Percentiles rank a stretch among this genome's conserved stretches.
These are phyloP conservation scores for Liriodendron chinense DNA, from an alignment of 164 flowering plant genomes.

Conservation along the genomic window DNA sequence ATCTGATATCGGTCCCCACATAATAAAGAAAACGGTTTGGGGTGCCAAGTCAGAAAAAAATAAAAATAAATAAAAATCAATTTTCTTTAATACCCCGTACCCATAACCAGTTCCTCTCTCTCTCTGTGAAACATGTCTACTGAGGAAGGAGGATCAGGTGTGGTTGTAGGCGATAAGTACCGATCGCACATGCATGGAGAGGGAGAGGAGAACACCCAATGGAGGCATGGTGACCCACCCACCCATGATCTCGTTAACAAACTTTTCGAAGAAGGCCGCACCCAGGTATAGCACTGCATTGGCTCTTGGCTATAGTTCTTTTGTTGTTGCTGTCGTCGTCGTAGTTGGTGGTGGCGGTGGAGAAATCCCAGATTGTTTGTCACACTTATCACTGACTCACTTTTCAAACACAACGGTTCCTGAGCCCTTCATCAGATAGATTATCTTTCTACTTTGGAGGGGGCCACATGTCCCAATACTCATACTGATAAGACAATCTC, in stretches of 20 bases:
- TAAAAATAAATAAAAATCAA: too few species aligned
- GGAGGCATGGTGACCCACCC: slow-evolving; percentile 89
- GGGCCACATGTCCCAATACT: neutral
- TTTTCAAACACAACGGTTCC: too few species aligned
- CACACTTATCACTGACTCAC: neutral
- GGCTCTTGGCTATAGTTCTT: neutral
- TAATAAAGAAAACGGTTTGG: too few species aligned
- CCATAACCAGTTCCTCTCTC: too few species aligned
- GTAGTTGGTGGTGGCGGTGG: neutral
- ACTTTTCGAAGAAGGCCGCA: slow-evolving; percentile 75
- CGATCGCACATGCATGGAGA: slow-evolving; percentile 55
- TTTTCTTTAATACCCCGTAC: too few species aligned
- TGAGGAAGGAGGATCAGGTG: neutral
- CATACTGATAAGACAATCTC: too few species aligned
- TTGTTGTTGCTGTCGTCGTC: neutral
- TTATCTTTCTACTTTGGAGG: neutral
- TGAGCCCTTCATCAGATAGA: too few species aligned
- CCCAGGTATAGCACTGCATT: slow-evolving; percentile 37
- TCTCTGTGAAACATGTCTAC: neutral
- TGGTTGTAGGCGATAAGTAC: slow-evolving; percentile 46
- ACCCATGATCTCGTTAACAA: slow-evolving; percentile 51
- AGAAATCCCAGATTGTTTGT: neutral
- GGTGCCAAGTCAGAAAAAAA: too few species aligned
- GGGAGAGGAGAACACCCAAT: slow-evolving; percentile 31
- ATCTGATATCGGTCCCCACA: too few species aligned